These are phyloP conservation scores for Casuarina cunninghamiana DNA, from an alignment of 306 rosid genomes.

Conservation along the genomic window DNA sequence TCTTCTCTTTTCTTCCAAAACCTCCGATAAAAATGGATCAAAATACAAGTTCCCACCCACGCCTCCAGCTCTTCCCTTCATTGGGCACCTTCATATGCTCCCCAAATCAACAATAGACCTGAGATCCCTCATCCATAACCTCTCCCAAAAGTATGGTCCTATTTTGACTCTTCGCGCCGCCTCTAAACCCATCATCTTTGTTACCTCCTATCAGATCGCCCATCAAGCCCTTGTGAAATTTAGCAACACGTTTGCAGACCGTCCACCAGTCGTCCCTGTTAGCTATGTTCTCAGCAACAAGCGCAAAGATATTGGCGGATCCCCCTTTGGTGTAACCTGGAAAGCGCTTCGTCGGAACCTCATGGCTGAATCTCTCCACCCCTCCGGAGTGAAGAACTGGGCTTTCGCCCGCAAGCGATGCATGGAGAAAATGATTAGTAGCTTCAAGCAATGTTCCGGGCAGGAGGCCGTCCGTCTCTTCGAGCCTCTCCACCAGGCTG, in stretches of 20 bases:
- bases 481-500: background rate
- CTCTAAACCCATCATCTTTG: conserved; percentile 24
- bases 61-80: conserved; percentile 22
- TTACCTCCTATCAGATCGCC: conserved; percentile 35
- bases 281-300: background rate
- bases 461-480: background rate
- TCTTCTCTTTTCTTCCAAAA: background rate
- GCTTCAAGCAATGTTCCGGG: background rate
- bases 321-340: background rate
- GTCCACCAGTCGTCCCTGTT: background rate
- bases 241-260: conserved; percentile 6
- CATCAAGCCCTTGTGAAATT: conserved; percentile 39
- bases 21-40: background rate
- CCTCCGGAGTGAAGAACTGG: background rate
- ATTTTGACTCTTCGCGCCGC: conserved; percentile 14
- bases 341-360: background rate
- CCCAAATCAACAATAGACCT: conserved; percentile 10
- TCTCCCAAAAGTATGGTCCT: conserved; percentile 17
- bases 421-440: background rate
- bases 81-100: conserved; percentile 17
- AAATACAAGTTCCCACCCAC: conserved; percentile 15
- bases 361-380: background rate
- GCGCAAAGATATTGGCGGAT: background rate
- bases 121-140: conserved; percentile 16
- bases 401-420: background rate